phyloP scores from a whole-genome alignment of 2,329 filamentous ascomycete genomes.

The Hypoxylon sp. region DNA sequence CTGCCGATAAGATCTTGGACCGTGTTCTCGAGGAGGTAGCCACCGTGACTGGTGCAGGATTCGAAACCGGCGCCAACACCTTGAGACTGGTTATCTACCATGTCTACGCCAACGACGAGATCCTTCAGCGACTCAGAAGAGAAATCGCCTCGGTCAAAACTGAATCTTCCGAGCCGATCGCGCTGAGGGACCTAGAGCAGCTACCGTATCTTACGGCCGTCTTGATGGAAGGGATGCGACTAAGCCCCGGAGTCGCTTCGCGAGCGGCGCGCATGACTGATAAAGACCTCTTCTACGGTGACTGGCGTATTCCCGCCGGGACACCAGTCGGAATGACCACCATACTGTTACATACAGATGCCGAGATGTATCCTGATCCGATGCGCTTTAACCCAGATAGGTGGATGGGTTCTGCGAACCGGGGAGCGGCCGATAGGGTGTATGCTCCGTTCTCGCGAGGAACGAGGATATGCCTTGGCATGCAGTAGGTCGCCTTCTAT shows the following conservation, averaged over 20 bases:
- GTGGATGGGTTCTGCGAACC: conserved; percentile 44
- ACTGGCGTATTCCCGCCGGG: conserved; percentile 48
- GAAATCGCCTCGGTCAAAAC: conserved; percentile 25
- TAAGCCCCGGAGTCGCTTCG: conserved; percentile 58
- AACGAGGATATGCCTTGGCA: conserved; percentile 47
- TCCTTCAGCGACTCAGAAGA: conserved; percentile 38
- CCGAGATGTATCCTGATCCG: conserved; percentile 43
- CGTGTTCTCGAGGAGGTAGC: conserved; percentile 2
- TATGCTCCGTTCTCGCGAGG: conserved; percentile 45
- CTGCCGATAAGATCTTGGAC: conserved; percentile 9
- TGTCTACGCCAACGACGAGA: conserved; percentile 5
- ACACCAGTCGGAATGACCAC: conserved; percentile 51
- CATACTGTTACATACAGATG: conserved; percentile 46
- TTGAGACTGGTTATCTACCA: background rate
- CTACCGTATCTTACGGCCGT: conserved; percentile 60
- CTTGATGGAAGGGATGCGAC: conserved; percentile 60
- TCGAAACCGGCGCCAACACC: background rate
- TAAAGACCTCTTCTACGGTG: conserved; percentile 42
- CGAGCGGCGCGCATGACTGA: conserved; percentile 58
- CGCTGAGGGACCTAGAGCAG: conserved; percentile 39
- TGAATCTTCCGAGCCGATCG: conserved; percentile 1
- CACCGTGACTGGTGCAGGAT: conserved; percentile 14
- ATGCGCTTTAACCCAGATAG: conserved; percentile 48
- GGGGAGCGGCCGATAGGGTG: conserved; percentile 39
- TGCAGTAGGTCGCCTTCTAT: conserved; percentile 45